Evolutionary conservation across 2,329 filamentous ascomycete genomes (phyloP), one percentile per base, ranked within the genome.

Genomic region (Curvularia verruculosa): DNA sequence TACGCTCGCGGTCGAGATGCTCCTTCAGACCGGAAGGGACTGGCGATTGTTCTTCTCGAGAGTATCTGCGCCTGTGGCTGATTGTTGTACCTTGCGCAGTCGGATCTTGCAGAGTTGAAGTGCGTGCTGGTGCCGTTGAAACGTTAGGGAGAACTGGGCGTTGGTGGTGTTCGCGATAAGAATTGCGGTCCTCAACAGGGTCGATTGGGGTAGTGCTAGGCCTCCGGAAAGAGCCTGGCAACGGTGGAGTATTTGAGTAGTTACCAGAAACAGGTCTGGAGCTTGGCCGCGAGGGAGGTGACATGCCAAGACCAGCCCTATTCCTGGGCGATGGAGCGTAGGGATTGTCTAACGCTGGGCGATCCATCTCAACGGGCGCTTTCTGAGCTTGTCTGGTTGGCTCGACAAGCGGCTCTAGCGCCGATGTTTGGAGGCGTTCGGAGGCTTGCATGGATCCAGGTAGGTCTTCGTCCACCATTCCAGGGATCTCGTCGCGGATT

Each of bases 401-500:
- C 37, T 66, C 65, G 15, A 66, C 56, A 18, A 61, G 61, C 26
- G 68, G 65, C 49, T 74, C 73, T 23, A 68, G 59, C 41, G 68
- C 68, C 10, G 65, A 66, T 37, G 66, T 51, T 46, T 71, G 68
- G 54, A 68, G 62, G n/a, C 66, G 49, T 26, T 69, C 64, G 23
- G 65, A 66, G 40, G 68, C 55, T 41, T 71, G 68, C 61, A 68
- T 62, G 26, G 67, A 53, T 26, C 68, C 63, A 7, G 74, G 84
- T 21, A 87, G 63, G 71, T 96, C 92, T 69, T 96, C 91, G 40
- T 88, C 89, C 6, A 92, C 87, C 28, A 96, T 80, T 5, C 89
- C 90, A 0, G 92, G 92, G 67, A 97, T 97, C 3, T 88, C 84
- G 19, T 84, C 84, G 12, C 84, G 85, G 50, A 96, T 85, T 28